Base-by-base conservation (phyloP, 106 monocot species). In the Phalaenopsis equestris region DNA sequence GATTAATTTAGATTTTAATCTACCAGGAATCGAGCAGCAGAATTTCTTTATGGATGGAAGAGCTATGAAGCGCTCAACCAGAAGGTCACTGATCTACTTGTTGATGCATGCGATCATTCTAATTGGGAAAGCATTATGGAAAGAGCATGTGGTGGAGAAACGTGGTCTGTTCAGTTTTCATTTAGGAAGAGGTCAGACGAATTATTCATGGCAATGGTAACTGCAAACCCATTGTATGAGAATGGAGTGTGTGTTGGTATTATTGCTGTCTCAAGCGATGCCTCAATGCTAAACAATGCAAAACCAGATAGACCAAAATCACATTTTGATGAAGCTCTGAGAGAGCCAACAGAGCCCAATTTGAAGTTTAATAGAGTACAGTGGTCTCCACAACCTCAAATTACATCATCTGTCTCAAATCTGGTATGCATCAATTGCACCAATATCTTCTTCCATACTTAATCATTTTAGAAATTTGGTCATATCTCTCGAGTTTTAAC, bases 11-110 rank as follows among this genome's bases (percentile, higher is more conserved):
- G 11, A 19, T 74, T 74, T 74, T 18, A 70, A 74, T 74, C 74
- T 67, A 30, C 72, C 84, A 88, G 88, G 88, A 88, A 85, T 85
- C 79, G 56, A 78, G 45, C 82, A 11, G 88, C 88, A 41, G 88
- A 88, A 73, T 61, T 80, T 67, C 79, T 88, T 2, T 88, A 80
- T 74, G 88, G 88, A 61, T 88, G 88, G 88, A 83, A 37, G 77
- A 79, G 82, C 52, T 78, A 61, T 64, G 85, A 88, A 88, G 84
- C 77, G 43, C 61, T 85, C 73, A 84, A 81, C 77, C 79, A 74
- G 58, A 85, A 9, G 36, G n/a, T 87, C 30, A 21, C 77, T 52
- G 77, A 78, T 67, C 73, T 88, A 61, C 76, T 88, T 42, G 56
- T 88, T 48, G 61, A 85, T 58, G 77, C 76, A 36, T 38, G 57